phyloP scores from a whole-genome alignment of 73 alveolate genomes.

The Diophrys sp. region DNA sequence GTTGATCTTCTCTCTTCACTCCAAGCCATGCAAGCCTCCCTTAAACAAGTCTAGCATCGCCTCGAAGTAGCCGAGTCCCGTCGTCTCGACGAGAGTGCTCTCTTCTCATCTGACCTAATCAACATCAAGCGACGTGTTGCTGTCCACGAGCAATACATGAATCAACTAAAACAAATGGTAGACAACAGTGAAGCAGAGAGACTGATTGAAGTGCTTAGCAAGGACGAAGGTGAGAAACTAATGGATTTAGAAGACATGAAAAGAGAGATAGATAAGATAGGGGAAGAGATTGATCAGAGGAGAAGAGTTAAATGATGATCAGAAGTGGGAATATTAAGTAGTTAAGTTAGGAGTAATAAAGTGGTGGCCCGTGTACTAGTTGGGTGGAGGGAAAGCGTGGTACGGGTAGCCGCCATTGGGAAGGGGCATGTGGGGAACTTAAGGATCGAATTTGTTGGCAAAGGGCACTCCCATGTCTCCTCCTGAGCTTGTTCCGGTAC shows the following conservation, averaged over 20 bases:
- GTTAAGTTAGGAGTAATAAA: too few species aligned
- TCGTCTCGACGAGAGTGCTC: neutral
- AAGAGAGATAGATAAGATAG: neutral
- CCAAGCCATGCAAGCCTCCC: neutral
- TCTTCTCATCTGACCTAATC: neutral
- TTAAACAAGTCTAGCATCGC: neutral
- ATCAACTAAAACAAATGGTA: neutral
- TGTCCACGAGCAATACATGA: constrained; percentile 2
- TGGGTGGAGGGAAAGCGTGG: too few species aligned
- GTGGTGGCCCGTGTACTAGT: too few species aligned
- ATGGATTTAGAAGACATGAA: neutral
- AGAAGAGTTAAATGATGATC: neutral
- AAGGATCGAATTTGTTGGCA: too few species aligned
- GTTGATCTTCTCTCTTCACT: neutral
- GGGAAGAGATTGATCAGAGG: neutral
- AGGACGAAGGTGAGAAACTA: neutral
- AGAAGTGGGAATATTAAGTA: too few species aligned
- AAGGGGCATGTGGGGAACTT: too few species aligned
- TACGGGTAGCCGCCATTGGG: too few species aligned
- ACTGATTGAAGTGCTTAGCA: neutral
- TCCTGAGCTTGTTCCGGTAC: too few species aligned
- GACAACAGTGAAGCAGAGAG: neutral
- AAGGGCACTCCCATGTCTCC: too few species aligned
- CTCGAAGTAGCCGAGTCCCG: neutral
- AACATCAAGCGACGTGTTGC: neutral